phyloP scores from a whole-genome alignment of 1,139 yeast species.

The Nakaseomyces delphensis region DNA sequence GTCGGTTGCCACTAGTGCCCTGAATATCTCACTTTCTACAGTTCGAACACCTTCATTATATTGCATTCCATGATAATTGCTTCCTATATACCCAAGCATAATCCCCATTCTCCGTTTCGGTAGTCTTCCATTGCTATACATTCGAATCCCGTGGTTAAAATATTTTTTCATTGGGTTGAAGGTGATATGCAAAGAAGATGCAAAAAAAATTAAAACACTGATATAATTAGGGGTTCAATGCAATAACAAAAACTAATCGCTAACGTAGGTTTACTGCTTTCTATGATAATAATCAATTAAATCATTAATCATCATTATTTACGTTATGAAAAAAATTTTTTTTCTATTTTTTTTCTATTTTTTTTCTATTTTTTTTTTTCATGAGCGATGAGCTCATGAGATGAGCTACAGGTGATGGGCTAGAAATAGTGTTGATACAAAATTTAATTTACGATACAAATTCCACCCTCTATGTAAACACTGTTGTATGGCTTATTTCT shows the following conservation, averaged over 20 bases:
- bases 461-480: too few species aligned
- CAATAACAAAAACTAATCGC: too few species aligned
- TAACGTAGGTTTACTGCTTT: too few species aligned
- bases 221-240: too few species aligned
- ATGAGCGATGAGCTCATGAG: slow-evolving; percentile 2
- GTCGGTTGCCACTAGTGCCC: slow-evolving; percentile 80
- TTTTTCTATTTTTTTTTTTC: slow-evolving; percentile 15
- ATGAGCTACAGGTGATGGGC: background rate
- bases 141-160: too few species aligned
- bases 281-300: too few species aligned
- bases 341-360: background rate
- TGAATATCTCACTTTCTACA: slow-evolving; percentile 83
- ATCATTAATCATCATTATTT: background rate
- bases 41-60: slow-evolving; percentile 84
- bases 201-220: too few species aligned
- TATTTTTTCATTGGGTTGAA: too few species aligned
- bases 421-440: too few species aligned
- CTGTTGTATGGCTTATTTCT: too few species aligned
- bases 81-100: slow-evolving; percentile 89
- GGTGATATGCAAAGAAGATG: too few species aligned
- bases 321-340: slow-evolving; percentile 3
- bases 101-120: slow-evolving; percentile 60
- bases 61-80: slow-evolving; percentile 98
- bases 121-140: background rate
- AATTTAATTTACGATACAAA: too few species aligned